Evolutionary conservation across 164 flowering plant species (phyloP).

Genomic region (Berberis vulgaris): DNA sequence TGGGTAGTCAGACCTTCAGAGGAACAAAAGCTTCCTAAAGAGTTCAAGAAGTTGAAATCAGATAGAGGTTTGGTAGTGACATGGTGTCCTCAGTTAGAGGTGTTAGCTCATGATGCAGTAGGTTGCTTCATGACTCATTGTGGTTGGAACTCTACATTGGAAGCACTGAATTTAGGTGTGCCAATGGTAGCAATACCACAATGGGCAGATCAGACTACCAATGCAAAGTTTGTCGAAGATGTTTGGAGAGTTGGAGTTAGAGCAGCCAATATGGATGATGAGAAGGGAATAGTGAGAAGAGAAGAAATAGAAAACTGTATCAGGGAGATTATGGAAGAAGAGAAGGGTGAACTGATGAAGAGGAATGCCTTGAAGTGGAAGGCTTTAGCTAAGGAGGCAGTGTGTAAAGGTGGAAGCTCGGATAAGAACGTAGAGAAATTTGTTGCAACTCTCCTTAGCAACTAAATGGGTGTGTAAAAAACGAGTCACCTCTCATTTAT

Average conservation of each 20-base stretch:
- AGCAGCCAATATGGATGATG: constrained; percentile 9
- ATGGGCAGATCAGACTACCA: constrained; percentile 27
- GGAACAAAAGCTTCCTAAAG: constrained; percentile 9
- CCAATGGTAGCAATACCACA: constrained; percentile 28
- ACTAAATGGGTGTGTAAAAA: too few relatives aligned
- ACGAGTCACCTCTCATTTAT: too few relatives aligned
- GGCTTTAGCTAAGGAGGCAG: constrained; percentile 21
- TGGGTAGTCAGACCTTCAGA: constrained; percentile 21
- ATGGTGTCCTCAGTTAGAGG: constrained; percentile 29
- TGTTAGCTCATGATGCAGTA: constrained; percentile 13
- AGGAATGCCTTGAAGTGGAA: constrained; percentile 20
- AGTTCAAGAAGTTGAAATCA: constrained; percentile 8
- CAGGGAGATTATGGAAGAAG: constrained; percentile 25
- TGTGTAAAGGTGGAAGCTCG: constrained; percentile 28
- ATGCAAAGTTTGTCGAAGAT: constrained; percentile 25
- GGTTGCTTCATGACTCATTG: constrained; percentile 29
- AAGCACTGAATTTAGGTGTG: constrained; percentile 28
- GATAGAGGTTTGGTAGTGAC: constrained; percentile 19
- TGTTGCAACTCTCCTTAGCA: not conserved
- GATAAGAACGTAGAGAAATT: constrained; percentile 20
- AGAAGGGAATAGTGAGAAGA: constrained; percentile 15
- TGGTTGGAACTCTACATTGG: constrained; percentile 32
- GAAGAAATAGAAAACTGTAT: constrained; percentile 23
- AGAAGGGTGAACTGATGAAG: constrained; percentile 8
- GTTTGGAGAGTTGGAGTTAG: constrained; percentile 25